Base-by-base conservation (phyloP, 2,329 filamentous ascomycete genomes). In the Verticillium tricorpus region DNA sequence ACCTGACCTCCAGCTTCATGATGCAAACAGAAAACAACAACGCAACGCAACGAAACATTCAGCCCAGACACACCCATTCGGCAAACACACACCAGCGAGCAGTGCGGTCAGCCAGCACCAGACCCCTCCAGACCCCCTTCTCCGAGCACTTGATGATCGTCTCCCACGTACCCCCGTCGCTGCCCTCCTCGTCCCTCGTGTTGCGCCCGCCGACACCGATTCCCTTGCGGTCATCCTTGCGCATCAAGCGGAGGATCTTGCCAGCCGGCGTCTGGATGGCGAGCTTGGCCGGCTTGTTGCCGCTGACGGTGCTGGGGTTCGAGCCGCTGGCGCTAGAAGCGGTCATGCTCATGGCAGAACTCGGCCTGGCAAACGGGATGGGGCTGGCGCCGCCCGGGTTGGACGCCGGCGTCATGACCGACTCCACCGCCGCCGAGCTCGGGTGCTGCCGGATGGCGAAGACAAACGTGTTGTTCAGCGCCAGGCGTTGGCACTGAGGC, bases 401-500 rank as follows among this genome's bases (percentile, higher is more conserved):
- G 57, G 78, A 80, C 6, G 79, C 74, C 5, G 81, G 78, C 11
- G 79, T 79, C 64, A 81, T 71, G 1, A 69, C 70, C 31, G 75
- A 78, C 32, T 71, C 69, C 7, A 70, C 72, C 31, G 19, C 45
- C 52, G 65, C 71, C 0, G 92, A 89, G 72, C 79, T 82, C 0
- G 93, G 91, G 72, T 99, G 93, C 72, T 99, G 95, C 56, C 95
- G 91, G 64, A 99, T 90, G 60, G 91, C 91, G 74, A 99, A 99
- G 32, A 99, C 94, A 72, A 97, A 99, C 0, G 95, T 99, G 73
- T 99, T 98, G 79, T 98, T 97, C 61, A 96, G 82, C 1, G 92
- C 93, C 32, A 99, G 81, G 31, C 89, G 87, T 66, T 89, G 85
- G 73, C 95, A 99, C 75, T 99, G 96, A 1, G 96, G 95, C 72